phyloP scores from a whole-genome alignment of 2,329 filamentous ascomycete genomes.

The Trichophyton verrucosum region DNA sequence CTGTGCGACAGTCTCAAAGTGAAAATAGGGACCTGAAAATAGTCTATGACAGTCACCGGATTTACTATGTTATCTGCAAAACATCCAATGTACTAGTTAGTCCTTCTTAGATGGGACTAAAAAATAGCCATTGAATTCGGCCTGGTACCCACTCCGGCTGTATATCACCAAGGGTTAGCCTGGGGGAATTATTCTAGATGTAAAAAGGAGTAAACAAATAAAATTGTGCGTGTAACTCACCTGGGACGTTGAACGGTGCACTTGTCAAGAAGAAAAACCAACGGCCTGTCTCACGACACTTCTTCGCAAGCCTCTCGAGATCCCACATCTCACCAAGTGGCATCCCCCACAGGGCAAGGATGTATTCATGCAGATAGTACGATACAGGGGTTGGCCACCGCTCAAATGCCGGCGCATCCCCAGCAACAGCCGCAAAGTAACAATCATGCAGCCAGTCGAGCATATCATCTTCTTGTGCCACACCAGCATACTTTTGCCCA shows the following conservation, averaged over 20 bases:
- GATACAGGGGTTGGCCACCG: conserved; percentile 41
- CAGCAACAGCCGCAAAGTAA: conserved; percentile 54
- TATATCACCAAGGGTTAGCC: conserved; percentile 7
- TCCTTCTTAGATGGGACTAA: conserved; percentile 7
- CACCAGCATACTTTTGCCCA: conserved; percentile 36
- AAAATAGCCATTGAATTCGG: conserved; percentile 22
- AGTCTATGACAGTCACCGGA: no score
- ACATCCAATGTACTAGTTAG: background rate
- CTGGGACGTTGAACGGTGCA: conserved; percentile 30
- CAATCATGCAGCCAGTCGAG: conserved; percentile 57
- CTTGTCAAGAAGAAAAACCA: conserved; percentile 35
- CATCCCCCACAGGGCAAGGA: conserved; percentile 34
- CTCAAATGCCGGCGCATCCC: conserved; percentile 54
- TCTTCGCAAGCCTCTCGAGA: conserved; percentile 26
- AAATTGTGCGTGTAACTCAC: conserved; percentile 17
- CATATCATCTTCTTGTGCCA: conserved; percentile 44
- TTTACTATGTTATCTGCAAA: no score
- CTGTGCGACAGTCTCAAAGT: background rate
- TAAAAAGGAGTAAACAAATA: background rate
- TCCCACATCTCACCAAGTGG: conserved; percentile 37
- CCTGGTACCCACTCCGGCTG: conserved; percentile 19
- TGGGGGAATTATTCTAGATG: background rate
- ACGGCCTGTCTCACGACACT: conserved; percentile 25
- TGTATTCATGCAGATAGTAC: conserved; percentile 30
- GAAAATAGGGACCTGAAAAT: no score